Evolutionary conservation across 495 filamentous ascomycete species (phyloP).

Genomic region (Geoglossum glabrum): DNA sequence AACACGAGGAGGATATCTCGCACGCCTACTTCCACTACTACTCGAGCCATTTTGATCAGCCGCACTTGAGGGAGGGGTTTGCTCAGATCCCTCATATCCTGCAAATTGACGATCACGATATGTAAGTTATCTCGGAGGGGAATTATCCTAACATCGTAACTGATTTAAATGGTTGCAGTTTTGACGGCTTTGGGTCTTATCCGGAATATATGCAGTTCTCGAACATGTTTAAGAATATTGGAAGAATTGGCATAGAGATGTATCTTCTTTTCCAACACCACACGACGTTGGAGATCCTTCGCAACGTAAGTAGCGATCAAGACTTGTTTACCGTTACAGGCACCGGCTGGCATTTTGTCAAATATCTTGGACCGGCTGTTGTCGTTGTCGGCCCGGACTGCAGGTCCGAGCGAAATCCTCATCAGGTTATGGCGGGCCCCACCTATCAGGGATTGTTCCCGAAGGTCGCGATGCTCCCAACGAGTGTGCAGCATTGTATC

Average conservation of each 20-base stretch:
- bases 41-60: constrained; percentile 91
- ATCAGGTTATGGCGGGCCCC: constrained; percentile 85
- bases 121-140: constrained; percentile 42
- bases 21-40: constrained; percentile 99
- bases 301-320: constrained; percentile 62
- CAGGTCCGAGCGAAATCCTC: constrained; percentile 72
- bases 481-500: constrained; percentile 84
- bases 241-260: constrained; percentile 93
- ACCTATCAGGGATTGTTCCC: constrained; percentile 96
- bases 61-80: constrained; percentile 80
- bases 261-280: constrained; percentile 99
- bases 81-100: constrained; percentile 91
- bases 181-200: constrained; percentile 95
- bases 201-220: constrained; percentile 97
- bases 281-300: constrained; percentile 81
- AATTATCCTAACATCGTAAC: neutral
- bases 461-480: constrained; percentile 79
- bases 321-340: constrained; percentile 96
- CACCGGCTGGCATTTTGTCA: constrained; percentile 94
- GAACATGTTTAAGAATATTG: constrained; percentile 95
- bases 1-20: constrained; percentile 82
- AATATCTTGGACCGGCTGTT: constrained; percentile 81
- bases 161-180: constrained; percentile 29
- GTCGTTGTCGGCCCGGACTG: constrained; percentile 79
- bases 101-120: constrained; percentile 91